phyloP scores from a whole-genome alignment of 805 yeast species.

The Wilhelminamyces savonicus region DNA sequence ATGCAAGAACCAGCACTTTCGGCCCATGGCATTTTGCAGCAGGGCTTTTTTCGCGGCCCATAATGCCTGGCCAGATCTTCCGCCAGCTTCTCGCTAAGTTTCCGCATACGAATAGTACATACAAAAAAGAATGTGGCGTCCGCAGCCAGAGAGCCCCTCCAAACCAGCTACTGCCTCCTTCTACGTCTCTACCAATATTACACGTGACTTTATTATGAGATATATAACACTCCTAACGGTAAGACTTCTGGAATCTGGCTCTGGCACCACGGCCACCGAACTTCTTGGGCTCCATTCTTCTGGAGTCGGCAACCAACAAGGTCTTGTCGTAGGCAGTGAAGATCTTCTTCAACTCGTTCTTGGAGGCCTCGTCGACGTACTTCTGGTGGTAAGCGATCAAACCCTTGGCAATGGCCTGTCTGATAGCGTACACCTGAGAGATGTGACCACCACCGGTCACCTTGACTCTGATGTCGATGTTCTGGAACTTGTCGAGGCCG shows the following conservation, averaged over 20 bases:
- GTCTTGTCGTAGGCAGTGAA: slow-evolving; percentile 98
- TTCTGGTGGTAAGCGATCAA: slow-evolving; percentile 99
- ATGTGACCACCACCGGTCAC: slow-evolving; percentile 99
- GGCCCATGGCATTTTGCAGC: too few species aligned
- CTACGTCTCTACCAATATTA: too few species aligned
- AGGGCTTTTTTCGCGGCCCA: too few species aligned
- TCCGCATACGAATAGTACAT: too few species aligned
- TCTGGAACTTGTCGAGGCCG: slow-evolving; percentile 98
- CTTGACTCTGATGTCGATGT: slow-evolving; percentile 97
- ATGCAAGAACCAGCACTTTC: too few species aligned
- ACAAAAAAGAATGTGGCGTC: too few species aligned
- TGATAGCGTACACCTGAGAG: slow-evolving; percentile 98
- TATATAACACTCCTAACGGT: slow-evolving; percentile 65
- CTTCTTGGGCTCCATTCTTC: slow-evolving; percentile 99
- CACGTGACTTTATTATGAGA: too few species aligned
- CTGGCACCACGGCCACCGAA: slow-evolving; percentile 99
- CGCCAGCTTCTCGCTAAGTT: too few species aligned
- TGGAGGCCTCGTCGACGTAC: slow-evolving; percentile 98
- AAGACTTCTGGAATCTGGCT: slow-evolving; percentile 99
- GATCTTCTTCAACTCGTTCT: slow-evolving; percentile 98
- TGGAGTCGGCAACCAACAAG: slow-evolving; percentile 97
- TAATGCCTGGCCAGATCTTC: too few species aligned
- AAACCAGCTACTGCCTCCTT: too few species aligned
- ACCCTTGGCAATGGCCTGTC: slow-evolving; percentile 99
- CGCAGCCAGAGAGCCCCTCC: too few species aligned